Conservation (phyloP, 2,329 filamentous ascomycete genomes). For the Penicillium sp. region DNA sequence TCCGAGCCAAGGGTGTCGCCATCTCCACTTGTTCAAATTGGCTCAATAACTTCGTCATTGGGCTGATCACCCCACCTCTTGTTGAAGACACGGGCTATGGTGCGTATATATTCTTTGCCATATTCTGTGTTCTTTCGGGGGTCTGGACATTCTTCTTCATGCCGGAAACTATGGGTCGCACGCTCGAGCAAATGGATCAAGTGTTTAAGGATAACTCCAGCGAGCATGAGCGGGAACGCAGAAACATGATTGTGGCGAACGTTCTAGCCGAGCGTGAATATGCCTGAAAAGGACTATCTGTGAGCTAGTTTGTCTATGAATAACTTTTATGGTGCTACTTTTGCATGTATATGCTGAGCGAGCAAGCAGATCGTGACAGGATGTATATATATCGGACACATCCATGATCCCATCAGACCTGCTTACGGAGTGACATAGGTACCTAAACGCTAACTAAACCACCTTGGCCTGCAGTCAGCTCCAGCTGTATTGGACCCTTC, state of each 20-base stretch:
- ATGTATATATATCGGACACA: too few relatives aligned
- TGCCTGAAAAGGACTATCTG: slow-evolving; percentile 1
- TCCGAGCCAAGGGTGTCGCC: slow-evolving; percentile 67
- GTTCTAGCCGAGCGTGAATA: slow-evolving; percentile 25
- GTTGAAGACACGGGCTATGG: slow-evolving; percentile 59
- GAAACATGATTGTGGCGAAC: slow-evolving; percentile 36
- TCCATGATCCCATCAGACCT: too few relatives aligned
- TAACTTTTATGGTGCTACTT: not conserved
- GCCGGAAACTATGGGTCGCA: slow-evolving; percentile 60
- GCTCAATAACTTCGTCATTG: slow-evolving; percentile 66
- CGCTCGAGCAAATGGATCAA: slow-evolving; percentile 58
- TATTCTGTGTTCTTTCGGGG: slow-evolving; percentile 54
- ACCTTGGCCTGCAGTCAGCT: too few relatives aligned
- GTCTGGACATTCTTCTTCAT: slow-evolving; percentile 58
- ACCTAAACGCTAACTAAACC: too few relatives aligned
- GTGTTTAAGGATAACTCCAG: slow-evolving; percentile 45
- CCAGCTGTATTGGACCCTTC: too few relatives aligned
- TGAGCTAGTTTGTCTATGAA: not conserved
- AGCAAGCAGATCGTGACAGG: too few relatives aligned
- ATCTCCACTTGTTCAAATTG: slow-evolving; percentile 66
- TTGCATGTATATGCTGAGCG: too few relatives aligned
- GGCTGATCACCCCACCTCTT: slow-evolving; percentile 66
- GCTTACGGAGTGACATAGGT: too few relatives aligned
- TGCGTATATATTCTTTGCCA: slow-evolving; percentile 62
- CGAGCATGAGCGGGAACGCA: slow-evolving; percentile 33